Conservation (phyloP, 2,329 filamentous ascomycete genomes). For the Aureobasidium leucospermi region DNA sequence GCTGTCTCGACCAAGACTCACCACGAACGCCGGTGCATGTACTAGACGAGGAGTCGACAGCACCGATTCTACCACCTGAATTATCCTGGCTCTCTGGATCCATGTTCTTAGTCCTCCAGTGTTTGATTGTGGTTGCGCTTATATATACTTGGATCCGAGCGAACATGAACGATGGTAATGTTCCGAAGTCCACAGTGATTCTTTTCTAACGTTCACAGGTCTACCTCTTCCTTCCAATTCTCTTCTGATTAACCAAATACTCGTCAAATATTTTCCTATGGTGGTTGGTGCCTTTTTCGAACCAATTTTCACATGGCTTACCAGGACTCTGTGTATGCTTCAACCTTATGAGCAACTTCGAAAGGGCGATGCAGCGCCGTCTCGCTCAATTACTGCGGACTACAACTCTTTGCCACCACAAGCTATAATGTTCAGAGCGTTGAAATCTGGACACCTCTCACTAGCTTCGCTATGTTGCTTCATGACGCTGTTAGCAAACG, state of each 20-base stretch:
- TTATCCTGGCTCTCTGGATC: neutral
- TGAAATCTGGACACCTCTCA: slow-evolving; percentile 38
- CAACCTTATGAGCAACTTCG: slow-evolving; percentile 48
- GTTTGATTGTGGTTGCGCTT: neutral
- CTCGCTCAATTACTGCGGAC: slow-evolving; percentile 33
- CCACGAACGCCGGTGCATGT: neutral
- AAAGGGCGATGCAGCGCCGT: slow-evolving; percentile 29
- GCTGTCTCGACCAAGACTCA: neutral
- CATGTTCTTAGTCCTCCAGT: neutral
- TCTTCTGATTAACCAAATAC: slow-evolving; percentile 32
- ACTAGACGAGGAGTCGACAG: neutral
- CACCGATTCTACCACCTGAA: neutral
- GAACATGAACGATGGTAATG: neutral
- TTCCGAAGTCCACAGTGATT: neutral
- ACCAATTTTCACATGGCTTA: slow-evolving; percentile 50
- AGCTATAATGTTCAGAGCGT: slow-evolving; percentile 40
- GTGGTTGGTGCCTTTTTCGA: slow-evolving; percentile 50
- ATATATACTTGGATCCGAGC: neutral
- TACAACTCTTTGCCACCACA: slow-evolving; percentile 53
- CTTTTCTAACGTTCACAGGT: slow-evolving; percentile 21
- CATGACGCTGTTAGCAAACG: slow-evolving; percentile 44
- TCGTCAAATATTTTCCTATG: slow-evolving; percentile 48
- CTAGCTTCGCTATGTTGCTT: slow-evolving; percentile 40
- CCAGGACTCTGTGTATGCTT: slow-evolving; percentile 46
- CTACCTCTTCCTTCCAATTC: slow-evolving; percentile 30